Evolutionary conservation across 495 filamentous ascomycete genomes (phyloP).

Genomic region (Echria macrotheca): DNA sequence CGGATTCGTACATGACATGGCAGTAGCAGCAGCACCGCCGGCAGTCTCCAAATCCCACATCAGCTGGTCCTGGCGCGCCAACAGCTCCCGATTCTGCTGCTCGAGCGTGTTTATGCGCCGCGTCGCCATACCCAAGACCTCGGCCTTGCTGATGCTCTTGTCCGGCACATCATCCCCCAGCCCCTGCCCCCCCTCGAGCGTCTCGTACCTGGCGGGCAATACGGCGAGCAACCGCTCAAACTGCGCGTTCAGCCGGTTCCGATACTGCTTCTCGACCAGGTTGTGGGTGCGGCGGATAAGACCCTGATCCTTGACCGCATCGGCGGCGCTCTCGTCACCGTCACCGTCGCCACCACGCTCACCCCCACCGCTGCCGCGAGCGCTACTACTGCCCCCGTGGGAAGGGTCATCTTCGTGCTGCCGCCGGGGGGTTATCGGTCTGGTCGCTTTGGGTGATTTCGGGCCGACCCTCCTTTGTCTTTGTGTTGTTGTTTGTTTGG

Average conservation of each 20-base stretch:
- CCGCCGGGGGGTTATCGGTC: background rate
- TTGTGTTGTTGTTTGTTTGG: background rate
- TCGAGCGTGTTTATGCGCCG: slow-evolving; percentile 1
- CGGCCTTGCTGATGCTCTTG: slow-evolving; percentile 3
- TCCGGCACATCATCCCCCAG: background rate
- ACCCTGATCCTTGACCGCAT: slow-evolving; percentile 1
- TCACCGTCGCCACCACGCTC: background rate
- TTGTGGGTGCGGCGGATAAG: background rate
- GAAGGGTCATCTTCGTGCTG: slow-evolving; percentile 1
- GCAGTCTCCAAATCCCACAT: slow-evolving; percentile 4
- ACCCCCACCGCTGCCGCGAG: background rate
- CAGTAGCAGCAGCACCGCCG: slow-evolving; percentile 1
- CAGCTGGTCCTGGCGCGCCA: slow-evolving; percentile 3
- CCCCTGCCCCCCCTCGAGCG: background rate
- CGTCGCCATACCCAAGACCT: slow-evolving; percentile 2
- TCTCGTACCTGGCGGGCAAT: slow-evolving; percentile 1
- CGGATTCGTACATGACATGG: background rate
- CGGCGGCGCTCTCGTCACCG: background rate
- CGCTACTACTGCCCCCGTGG: background rate
- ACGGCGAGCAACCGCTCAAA: slow-evolving; percentile 1
- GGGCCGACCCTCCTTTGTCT: background rate
- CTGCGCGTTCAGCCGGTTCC: slow-evolving; percentile 3
- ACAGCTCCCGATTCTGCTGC: slow-evolving; percentile 3
- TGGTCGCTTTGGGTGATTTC: background rate
- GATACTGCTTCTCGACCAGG: slow-evolving; percentile 1